Base-by-base conservation (phyloP, 140 eudicot genomes). In the Stevia rebaudiana region DNA sequence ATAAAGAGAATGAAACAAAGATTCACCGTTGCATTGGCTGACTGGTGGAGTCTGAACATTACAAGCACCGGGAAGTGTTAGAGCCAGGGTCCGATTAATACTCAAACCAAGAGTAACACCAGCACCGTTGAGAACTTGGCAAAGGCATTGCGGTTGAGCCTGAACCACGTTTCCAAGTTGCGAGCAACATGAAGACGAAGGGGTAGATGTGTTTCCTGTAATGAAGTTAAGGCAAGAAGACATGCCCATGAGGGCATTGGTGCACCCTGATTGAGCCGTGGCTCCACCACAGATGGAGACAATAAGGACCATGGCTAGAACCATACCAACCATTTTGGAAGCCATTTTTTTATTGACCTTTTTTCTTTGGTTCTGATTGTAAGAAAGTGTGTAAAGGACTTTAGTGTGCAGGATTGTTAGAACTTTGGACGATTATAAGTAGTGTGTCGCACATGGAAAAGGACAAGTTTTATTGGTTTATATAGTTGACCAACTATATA, bases 21-120 rank as follows among this genome's bases (percentile, higher is more conserved):
- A 63, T 68, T 77, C 76, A 84, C 97, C 78, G 37, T 84, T 82
- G 70, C 97, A 84, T 41, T 60, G 83, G 76, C 94, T 90, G 16
- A 74, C 65, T 2, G 91, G 76, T 7, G 91, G 86, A 67, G 86
- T 74, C 21, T 84, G 82, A 61, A 87, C 67, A 30, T 87, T 81
- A 72, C 95, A 87, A 17, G 82, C 82, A 30, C 63, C 63, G 2
- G 95, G 91, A 21, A 87, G 80, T 13, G 78, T 67, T 17, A 78
- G 66, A 50, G 88, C 88, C 2, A 70, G 80, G 10, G 91, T 79
- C 56, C 63, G 84, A 58, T 84, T 79, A 9, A 87, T 67, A 52
- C 64, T 73, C 22, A 79, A 9, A 11, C 94, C 94, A 2, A 79
- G 68, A 6, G 72, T 50, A 44, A 73, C 63, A 31, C 85, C 83